Evolutionary conservation across 1,139 yeast species (phyloP), one percentile per base, ranked within the genome.

Genomic region (Martiniozyma asiatica): DNA sequence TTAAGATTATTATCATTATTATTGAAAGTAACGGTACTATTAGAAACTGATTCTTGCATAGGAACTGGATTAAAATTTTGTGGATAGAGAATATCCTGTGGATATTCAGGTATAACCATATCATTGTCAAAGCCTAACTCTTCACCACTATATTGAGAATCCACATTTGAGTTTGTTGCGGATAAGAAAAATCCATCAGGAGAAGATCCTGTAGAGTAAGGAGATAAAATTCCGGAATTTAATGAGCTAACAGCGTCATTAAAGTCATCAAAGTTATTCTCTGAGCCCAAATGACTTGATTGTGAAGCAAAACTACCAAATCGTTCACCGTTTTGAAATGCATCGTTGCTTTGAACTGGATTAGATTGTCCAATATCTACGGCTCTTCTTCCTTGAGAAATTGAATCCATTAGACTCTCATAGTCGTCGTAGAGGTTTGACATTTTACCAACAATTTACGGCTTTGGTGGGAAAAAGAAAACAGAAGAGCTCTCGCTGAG

Each of bases 131-230:
- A 32, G 9, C 26, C 40, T 15, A 30, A 34, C 6, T 23, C 28
- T 14, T 35, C 39, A 4, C 29, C 26, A 24, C 38, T 32, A 12
- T 33, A 38, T 29, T 38, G 41, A 12, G 42, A 39, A 19, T 34
- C 42, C 6, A 33, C 35, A 17, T 40, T 30, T 14, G 42, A 36
- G 14, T 35, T 35, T 2, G 39, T 35, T 12, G 40, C 35, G 17
- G 40, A 37, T 5, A 45, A 30, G 14, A 48, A 36, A 24, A 49
- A 41, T 14, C 43, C 53, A 27, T 51, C 56, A 2, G 58, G 58
- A 2, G 56, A 51, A 3, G 58, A 53, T 5, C 55, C 56, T 8
- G 48, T 41, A 6, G 55, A 48, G 29, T 49, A 50, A 5, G 58
- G 54, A 3, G 55, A 48, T 19, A 50, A 30, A 4, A 43, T 41